phyloP scores from a whole-genome alignment of 805 yeast genomes.

The Soucietia sequanensis region DNA sequence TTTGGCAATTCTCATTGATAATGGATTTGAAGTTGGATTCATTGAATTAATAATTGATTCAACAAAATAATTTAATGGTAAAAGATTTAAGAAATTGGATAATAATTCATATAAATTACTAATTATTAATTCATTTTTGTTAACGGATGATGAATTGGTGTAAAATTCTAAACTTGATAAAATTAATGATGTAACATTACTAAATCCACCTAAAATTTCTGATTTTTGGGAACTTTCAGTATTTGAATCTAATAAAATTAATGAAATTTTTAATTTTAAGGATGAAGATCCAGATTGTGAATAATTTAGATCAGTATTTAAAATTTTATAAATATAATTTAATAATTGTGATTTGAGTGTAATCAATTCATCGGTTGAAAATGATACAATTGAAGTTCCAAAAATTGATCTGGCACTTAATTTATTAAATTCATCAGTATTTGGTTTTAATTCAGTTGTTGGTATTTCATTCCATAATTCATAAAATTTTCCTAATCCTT shows the following conservation, averaged over 20 bases:
- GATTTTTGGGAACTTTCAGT: constrained; percentile 25
- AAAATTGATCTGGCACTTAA: constrained; percentile 58
- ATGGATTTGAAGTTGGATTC: constrained; percentile 24
- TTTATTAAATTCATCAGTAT: constrained; percentile 31
- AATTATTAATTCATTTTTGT: constrained; percentile 30
- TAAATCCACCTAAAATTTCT: constrained; percentile 31
- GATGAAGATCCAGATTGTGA: constrained; percentile 19
- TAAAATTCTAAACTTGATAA: constrained; percentile 38
- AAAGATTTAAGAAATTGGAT: constrained; percentile 59
- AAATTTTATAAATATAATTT: constrained; percentile 54
- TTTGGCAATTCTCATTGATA: constrained; percentile 54
- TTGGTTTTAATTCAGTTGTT: constrained; percentile 36
- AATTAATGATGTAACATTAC: constrained; percentile 32
- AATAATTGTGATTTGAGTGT: constrained; percentile 51
- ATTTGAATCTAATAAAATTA: constrained; percentile 46
- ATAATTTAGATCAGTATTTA: constrained; percentile 26
- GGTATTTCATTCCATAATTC: constrained; percentile 53
- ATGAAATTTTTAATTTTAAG: constrained; percentile 53
- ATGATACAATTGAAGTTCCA: constrained; percentile 56
- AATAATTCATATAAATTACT: constrained; percentile 53
- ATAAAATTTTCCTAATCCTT: constrained; percentile 51
- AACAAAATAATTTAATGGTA: constrained; percentile 76
- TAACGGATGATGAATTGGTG: constrained; percentile 8
- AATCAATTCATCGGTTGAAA: constrained; percentile 47
- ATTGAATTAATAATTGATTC: constrained; percentile 51